phyloP scores from a whole-genome alignment of 2,329 filamentous ascomycete species.

The Colletotrichum coccodes region DNA sequence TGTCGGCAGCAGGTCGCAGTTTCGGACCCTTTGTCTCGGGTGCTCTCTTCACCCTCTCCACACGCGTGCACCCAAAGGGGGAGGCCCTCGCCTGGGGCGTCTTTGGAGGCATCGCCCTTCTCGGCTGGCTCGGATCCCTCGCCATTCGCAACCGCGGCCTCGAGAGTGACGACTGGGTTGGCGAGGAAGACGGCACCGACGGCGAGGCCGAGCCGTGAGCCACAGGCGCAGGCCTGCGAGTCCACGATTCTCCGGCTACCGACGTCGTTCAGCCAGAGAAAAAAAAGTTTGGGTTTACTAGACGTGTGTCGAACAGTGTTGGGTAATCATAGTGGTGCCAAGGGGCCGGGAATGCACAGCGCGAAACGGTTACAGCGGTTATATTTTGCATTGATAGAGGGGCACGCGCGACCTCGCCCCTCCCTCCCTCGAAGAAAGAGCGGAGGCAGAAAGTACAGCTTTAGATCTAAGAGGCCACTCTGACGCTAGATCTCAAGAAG shows the following conservation, averaged over 20 bases:
- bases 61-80: conserved; percentile 79
- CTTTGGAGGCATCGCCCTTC: conserved; percentile 83
- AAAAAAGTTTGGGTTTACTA: background rate
- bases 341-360: background rate
- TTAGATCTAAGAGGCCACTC: conserved; percentile 5
- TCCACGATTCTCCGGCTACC: too few relatives aligned
- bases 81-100: conserved; percentile 87
- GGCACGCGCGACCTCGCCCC: background rate
- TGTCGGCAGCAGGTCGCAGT: conserved; percentile 90
- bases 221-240: background rate
- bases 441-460: background rate
- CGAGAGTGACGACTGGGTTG: conserved; percentile 67
- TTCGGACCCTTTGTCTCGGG: conserved; percentile 91
- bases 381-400: conserved; percentile 18
- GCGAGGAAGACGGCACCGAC: conserved; percentile 44
- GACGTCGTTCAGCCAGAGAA: background rate
- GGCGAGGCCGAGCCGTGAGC: conserved; percentile 34
- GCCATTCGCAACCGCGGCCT: conserved; percentile 75
- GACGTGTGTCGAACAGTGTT: background rate
- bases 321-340: conserved; percentile 23
- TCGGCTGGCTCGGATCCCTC: conserved; percentile 84
- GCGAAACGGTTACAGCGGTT: background rate
- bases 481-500: background rate
- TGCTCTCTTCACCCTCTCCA: conserved; percentile 83
- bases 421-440: background rate